A percentile compares a stretch with the other conserved stretches of the same genome.
Evolutionary conservation across 495 filamentous ascomycete genomes (phyloP).

Genomic region (Trichocladium antarcticum): DNA sequence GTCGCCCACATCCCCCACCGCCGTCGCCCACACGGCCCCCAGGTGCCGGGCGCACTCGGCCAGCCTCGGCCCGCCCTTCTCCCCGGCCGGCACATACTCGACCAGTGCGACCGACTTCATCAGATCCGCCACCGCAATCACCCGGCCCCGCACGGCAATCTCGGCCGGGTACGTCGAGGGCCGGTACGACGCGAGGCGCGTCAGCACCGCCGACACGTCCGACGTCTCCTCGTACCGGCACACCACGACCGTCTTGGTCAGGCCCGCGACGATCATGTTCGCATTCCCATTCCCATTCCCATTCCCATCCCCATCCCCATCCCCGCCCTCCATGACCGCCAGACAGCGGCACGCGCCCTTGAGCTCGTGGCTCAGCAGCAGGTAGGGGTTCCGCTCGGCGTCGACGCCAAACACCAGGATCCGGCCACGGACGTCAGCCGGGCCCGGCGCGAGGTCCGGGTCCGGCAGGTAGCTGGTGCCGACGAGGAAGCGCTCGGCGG

Average conservation of each 20-base stretch:
- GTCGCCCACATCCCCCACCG: conserved; percentile 52
- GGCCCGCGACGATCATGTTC: conserved; percentile 63
- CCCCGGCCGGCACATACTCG: conserved; percentile 43
- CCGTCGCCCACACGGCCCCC: conserved; percentile 70
- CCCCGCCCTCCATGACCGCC: conserved; percentile 50
- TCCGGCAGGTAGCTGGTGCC: conserved; percentile 73
- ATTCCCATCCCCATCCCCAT: neutral
- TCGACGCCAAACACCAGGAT: conserved; percentile 80
- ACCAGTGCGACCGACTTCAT: conserved; percentile 87
- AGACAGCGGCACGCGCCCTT: conserved; percentile 71
- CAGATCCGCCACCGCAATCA: conserved; percentile 78
- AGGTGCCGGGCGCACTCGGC: conserved; percentile 70
- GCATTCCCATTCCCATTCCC: neutral
- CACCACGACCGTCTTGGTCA: conserved; percentile 74
- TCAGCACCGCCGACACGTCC: conserved; percentile 42
- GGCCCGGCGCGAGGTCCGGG: conserved; percentile 20
- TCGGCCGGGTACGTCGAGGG: conserved; percentile 80
- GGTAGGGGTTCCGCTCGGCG: conserved; percentile 54
- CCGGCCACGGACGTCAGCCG: conserved; percentile 55
- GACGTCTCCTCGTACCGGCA: conserved; percentile 43
- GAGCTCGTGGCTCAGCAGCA: conserved; percentile 51
- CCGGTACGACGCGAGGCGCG: conserved; percentile 60
- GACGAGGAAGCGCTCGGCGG: conserved; percentile 72
- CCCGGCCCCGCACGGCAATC: conserved; percentile 54
- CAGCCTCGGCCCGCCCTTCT: conserved; percentile 37